Evolutionary conservation across 1,284 basidiomycete species (phyloP), one percentile per base, ranked within the genome.

Genomic region (Athelia sp.): DNA sequence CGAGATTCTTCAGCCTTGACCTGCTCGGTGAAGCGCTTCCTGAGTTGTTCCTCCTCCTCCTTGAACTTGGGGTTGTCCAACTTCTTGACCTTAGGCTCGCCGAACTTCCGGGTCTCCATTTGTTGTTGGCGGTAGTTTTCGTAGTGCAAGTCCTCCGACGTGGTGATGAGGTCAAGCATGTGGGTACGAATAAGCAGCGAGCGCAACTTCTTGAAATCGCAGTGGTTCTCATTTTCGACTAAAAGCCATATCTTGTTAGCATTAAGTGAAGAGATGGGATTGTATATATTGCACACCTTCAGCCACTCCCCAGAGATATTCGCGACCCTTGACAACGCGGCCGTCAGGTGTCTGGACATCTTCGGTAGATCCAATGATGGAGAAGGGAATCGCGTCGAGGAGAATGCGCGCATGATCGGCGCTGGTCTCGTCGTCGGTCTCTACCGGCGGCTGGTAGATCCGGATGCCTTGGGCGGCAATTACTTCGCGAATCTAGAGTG

Each of bases 21-120:
- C 75, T 99, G 96, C 70, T 99, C 97, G 29, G 96, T 99, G 72
- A 99, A 99, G 54, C 94, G 84, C 79, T 96, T 98, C 62, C 96
- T 79, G 56, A 99, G 81, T 55, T 85, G 78, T 71, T 99, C 96
- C 68, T 99, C 96, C 72, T 99, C 96, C 70, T 99, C 97, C 78
- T 96, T 96, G 85, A 97, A 99, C 74, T 98, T 98, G 62, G 97
- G 97, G 72, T 99, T 99, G 73, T 99, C 96, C 58, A 95, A 78
- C 76, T 98, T 98, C 82, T 94, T 96, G 61, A 97, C 93, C 77
- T 98, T 98, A 59, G 94, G 87, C 72, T 99, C 97, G 58, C 96
- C 96, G 59, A 95, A 97, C 75, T 99, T 99, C 73, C 97, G 87
- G 17, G 96, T 98, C 79, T 99, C 97, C 97, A 99, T 98, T 75